Evolutionary conservation across 208 protist species (phyloP), one percentile per base, ranked within the genome.

Genomic region (Balamuthia mandrillaris): DNA sequence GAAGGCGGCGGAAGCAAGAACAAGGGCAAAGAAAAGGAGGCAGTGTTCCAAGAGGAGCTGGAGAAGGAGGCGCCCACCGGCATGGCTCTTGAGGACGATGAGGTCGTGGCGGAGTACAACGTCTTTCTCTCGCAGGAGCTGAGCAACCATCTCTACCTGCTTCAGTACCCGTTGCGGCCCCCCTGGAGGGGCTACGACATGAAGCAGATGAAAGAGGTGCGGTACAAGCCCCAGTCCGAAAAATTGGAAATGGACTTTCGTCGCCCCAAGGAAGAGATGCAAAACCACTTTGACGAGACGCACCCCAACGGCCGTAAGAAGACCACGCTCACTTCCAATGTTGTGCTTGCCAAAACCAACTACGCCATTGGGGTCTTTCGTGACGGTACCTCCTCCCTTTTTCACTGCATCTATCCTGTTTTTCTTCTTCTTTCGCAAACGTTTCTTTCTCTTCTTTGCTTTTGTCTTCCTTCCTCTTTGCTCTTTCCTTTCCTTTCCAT

Each of bases 191-290:
- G 29, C 70, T 88, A 88, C 47, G 77, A 88, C 58, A 78, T 60
- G 21, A 31, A 86, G 42, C 29, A 85, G 31, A 68, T 88, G 16
- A 79, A 31, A 12, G 78, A 74, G 24, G 44, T 88, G 33, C n/a
- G 78, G 12, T 85, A 66, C 27, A 88, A 88, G 44, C 12, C 37
- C 7, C 44, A 56, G 39, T 39, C 37, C 14, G 54, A 74, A 41
- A 88, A 88, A 35, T 58, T 88, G 24, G 85, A 88, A 29, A 61
- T 88, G 27, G 85, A 88, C 3, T 88, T 88, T 45, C 42, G 41
- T 27, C 35, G 84, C 37, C 54, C 68, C 68, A 47, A 78, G 42
- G 33, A 52, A 3, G 68, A 78, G 31, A 56, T 78, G 3, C 24
- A 2, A 6, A 51, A 33, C 18, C 37, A 78, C 68, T 78, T 58